Base-by-base conservation (phyloP, 2,329 filamentous ascomycete species). In the Xylariaceae sp. region DNA sequence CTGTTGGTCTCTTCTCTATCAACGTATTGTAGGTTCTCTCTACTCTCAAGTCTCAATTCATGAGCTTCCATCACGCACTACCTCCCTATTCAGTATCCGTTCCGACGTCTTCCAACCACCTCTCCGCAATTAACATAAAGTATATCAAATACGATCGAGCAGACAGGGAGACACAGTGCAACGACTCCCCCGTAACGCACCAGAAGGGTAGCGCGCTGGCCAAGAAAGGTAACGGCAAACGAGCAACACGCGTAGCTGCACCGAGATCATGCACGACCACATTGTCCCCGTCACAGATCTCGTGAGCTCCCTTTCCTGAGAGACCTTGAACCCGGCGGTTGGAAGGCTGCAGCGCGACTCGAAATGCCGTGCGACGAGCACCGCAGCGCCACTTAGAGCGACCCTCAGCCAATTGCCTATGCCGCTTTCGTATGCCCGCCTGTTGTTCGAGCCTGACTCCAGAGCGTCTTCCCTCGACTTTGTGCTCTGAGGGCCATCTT, bases 221-320 rank as follows among this genome's bases (percentile, higher is more conserved):
- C 64, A 54, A 63, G 62, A 68, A 64, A 55, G 64, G 66, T 63
- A 68, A 67, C 63, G 56, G 58, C 61, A 68, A 61, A 68, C 66
- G 66, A 68, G 61, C 54, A 57, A 60, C 55, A 61, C 59, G 64
- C 63, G 56, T 63, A 60, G 59, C 56, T 65, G 61, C 66, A 59
- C 60, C 56, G 60, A 68, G 66, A 68, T 68, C 63, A 68, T 67
- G 67, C 66, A 68, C 61, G 57, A 55, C 56, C 39, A 63, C 58
- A 63, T 63, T 60, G 49, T 43, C 44, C 52, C 60, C 59, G 59
- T 58, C 62, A 58, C 59, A 67, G 65, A 68, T 68, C 65, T 68
- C 53, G 63, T 66, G 61, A 64, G 58, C 60, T 60, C 59, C 61
- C 18, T 62, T 63, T 59, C 44, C 32, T 53, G 41, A 48, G 55